phyloP scores from a whole-genome alignment of 73 alveolate genomes.

The Paramecium tetraurelia region DNA sequence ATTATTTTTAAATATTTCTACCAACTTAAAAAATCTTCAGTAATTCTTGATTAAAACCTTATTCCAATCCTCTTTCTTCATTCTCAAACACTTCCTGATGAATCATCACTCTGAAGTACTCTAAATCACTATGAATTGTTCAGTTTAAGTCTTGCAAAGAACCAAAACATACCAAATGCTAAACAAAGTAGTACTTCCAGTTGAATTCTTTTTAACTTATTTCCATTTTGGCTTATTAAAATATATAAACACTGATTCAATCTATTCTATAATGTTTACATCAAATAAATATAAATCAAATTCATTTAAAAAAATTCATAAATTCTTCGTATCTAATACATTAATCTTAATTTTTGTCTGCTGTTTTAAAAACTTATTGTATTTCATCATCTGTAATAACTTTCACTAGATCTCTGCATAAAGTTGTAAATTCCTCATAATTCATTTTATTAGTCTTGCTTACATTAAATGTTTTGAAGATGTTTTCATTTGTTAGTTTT shows the following conservation, averaged over 20 bases:
- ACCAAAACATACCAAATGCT: no score
- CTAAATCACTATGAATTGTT: no score
- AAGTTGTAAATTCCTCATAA: neutral
- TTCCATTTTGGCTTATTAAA: no score
- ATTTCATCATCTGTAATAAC: neutral
- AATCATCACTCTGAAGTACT: no score
- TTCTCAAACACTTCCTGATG: no score
- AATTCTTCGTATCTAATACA: neutral
- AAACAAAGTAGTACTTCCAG: no score
- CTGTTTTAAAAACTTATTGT: neutral
- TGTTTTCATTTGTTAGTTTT: neutral
- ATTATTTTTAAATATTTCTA: no score
- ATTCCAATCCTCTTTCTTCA: no score
- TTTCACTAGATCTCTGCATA: neutral
- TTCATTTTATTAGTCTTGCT: neutral
- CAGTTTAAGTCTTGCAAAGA: no score
- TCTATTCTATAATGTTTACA: conserved; percentile 2
- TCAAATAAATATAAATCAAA: neutral
- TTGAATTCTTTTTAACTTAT: no score
- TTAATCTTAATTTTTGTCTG: neutral
- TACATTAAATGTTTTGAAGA: neutral
- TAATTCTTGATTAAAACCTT: no score
- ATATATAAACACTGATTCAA: neutral
- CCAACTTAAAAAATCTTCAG: no score
- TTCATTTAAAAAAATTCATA: neutral